Evolutionary conservation across 345 rosid genomes (phyloP), one percentile per base, ranked within the genome.

Genomic region (Mallotus nudiflorus): DNA sequence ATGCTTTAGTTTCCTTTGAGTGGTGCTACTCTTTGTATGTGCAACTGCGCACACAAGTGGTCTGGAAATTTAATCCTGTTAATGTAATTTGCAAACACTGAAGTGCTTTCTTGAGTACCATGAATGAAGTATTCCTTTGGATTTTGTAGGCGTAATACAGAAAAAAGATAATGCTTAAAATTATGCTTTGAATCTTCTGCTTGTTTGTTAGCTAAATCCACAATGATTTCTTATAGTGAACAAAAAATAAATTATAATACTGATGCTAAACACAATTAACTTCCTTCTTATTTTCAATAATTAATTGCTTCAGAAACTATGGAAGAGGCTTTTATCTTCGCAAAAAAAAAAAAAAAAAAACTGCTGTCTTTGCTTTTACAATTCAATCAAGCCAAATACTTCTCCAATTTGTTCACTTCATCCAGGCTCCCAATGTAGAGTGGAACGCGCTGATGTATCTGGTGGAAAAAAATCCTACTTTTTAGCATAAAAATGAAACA

Each of bases 381-480:
- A 61, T 71, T 50, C 35, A 64, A 45, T 87, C 78, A 94, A 84
- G 89, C 96, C 77, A 94, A 82, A 66, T 85, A 91, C 82, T 94
- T 91, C 86, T 94, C 95, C 78, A 94, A 66, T 77, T 94, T 91
- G 84, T 94, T 96, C 27, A 91, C 96, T 77, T 94, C 97, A 18
- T 91, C 97, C 62, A 42, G 70, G 77, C 97, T 94, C 70, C 98
- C 97, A 55, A 94, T 91, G 84, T 91, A 94, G 3, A 93, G 87
- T 0, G 97, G 98, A 71, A 88, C 85, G 52, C 97, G 89, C 80
- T 93, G 96, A 77, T 93, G 98, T 68, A 93, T 85, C 96, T 93
- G 87, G 46, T 37, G 65, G 9, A 16, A 12, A 24, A 57, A 46
- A 39, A 18, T 55, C 45, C 19, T 7, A 48, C 65, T 22, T 33